Conservation (phyloP, 1,284 basidiomycete genomes). For the Cryptococcus sp. region DNA sequence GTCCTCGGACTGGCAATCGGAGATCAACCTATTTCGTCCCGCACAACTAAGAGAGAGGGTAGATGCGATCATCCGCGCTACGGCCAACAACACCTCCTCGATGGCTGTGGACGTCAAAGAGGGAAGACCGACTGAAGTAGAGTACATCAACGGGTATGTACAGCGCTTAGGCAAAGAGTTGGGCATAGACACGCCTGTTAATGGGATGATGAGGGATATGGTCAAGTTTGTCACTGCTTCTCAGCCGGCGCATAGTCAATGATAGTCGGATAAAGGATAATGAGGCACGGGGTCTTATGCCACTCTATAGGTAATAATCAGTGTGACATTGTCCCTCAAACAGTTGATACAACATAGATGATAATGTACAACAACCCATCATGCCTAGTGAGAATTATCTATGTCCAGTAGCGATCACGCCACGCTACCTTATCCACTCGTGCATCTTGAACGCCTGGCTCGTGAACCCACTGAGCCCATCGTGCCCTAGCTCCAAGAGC, state of each 20-base stretch:
- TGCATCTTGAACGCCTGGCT: constrained; percentile 70
- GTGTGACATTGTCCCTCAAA: too few relatives aligned
- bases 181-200: constrained; percentile 65
- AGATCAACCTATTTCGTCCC: constrained; percentile 31
- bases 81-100: constrained; percentile 69
- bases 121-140: constrained; percentile 69
- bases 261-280: background rate
- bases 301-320: background rate
- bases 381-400: too few relatives aligned
- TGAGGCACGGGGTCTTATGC: too few relatives aligned
- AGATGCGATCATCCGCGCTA: constrained; percentile 60
- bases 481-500: constrained; percentile 47
- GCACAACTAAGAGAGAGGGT: constrained; percentile 55
- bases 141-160: constrained; percentile 86
- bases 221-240: constrained; percentile 57
- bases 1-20: constrained; percentile 4
- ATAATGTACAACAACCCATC: constrained; percentile 6
- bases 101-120: constrained; percentile 70
- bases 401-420: background rate
- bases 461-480: constrained; percentile 57
- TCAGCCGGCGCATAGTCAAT: constrained; percentile 25
- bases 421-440: constrained; percentile 66
- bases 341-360: constrained; percentile 4
- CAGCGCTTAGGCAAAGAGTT: constrained; percentile 65
- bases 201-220: constrained; percentile 64